Evolutionary conservation across 2,329 filamentous ascomycete genomes (phyloP).

Genomic region (Aureobasidium sp.): DNA sequence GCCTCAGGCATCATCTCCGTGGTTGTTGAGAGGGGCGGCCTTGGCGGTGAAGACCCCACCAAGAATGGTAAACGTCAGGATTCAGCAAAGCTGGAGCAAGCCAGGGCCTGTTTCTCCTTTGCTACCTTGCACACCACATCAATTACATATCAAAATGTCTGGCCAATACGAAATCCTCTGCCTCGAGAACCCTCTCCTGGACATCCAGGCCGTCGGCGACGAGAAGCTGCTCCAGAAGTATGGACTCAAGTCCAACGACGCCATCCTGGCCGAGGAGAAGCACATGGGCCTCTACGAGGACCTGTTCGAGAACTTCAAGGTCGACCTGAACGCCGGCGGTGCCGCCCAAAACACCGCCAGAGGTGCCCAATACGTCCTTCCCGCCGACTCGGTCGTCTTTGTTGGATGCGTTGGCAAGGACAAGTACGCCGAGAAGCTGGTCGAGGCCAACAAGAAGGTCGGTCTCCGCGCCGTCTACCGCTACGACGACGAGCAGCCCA

Average conservation of each 20-base stretch:
- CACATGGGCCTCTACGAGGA: constrained; percentile 89
- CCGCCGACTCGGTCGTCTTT: constrained; percentile 82
- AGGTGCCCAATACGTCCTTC: constrained; percentile 86
- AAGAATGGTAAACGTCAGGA: constrained; percentile 5
- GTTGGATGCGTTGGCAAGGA: constrained; percentile 91
- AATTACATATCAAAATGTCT: constrained; percentile 17
- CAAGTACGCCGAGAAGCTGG: constrained; percentile 86
- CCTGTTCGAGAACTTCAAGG: constrained; percentile 81
- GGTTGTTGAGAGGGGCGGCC: background rate
- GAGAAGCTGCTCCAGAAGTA: constrained; percentile 86
- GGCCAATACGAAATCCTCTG: constrained; percentile 85
- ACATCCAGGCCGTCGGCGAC: constrained; percentile 82
- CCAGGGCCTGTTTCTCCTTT: background rate
- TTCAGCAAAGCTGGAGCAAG: background rate
- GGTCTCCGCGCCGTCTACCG: constrained; percentile 93
- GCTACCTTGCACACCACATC: background rate
- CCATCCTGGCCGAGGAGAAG: constrained; percentile 89
- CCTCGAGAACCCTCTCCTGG: constrained; percentile 95
- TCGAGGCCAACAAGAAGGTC: constrained; percentile 75
- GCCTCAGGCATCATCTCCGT: background rate
- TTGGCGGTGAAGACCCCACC: background rate
- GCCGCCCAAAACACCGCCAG: constrained; percentile 96
- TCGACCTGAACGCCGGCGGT: constrained; percentile 90
- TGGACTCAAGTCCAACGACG: constrained; percentile 88
- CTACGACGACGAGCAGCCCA: constrained; percentile 73